Base-by-base conservation (phyloP, 768 basidiomycete species). In the Punctularia strigosozonata region DNA sequence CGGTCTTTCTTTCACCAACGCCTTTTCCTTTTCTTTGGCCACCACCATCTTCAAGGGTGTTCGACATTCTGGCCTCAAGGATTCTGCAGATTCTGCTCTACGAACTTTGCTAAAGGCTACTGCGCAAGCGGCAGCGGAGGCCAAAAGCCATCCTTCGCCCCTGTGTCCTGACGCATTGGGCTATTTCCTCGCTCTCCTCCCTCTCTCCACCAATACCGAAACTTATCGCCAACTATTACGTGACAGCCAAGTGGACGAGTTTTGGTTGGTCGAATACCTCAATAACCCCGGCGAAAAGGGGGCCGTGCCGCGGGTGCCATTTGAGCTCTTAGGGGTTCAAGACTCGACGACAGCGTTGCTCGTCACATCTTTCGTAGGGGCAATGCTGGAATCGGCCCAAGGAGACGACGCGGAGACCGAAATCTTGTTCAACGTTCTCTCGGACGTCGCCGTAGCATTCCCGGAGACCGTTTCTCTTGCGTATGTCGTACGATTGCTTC, bases 21-120 rank as follows among this genome's bases (percentile, higher is more conserved):
- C 66, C 54, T 83, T 89, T 59, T 84, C 85, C 5, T 87, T 92
- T 58, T 78, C 83, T 10, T 58, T 95, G 15, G 78, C 87, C 1
- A 67, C 85, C 0, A 71, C 88, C 46, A 74, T 94, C 34, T 86
- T 90, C 70, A 90, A 91, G 53, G 89, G 88, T 28, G 60, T 90
- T 40, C 75, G 89, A 19, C 77, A 80, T 47, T 66, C 75, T 2
- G 64, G 67, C 3, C 67, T 87, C 46, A 73, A 63, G 37, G 73
- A 75, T 5, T 66, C 74, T 10, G 77, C 82, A 2, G 72, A 75
- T 45, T 63, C 62, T 3, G 69, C 73, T 13, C 62, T 90, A 12
- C 66, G 79, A 46, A 77, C 68, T 21, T 60, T 88, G 14, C 61
- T 89, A 10, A 57, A 63, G 22, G 69, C 83, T 26, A 80, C 81